Conservation (phyloP, 2,329 filamentous ascomycete genomes). For the Fusarium humuli region DNA sequence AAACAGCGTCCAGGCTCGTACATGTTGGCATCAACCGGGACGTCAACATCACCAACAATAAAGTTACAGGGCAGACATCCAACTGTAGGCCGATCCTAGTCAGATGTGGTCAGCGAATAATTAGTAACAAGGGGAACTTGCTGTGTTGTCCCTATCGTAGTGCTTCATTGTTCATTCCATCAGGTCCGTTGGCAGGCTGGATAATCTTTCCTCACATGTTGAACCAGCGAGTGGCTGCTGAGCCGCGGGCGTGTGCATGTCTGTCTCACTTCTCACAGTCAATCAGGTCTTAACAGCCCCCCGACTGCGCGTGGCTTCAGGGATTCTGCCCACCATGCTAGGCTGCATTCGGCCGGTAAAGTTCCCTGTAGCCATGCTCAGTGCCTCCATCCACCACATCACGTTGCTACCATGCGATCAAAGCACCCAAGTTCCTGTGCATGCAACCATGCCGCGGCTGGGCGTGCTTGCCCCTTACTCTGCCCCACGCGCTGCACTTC, state of each 20-base stretch:
- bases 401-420: constrained; percentile 50
- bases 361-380: constrained; percentile 46
- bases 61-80: not conserved
- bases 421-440: constrained; percentile 33
- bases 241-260: constrained; percentile 30
- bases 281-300: constrained; percentile 36
- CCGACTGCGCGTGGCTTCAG: constrained; percentile 54
- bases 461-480: constrained; percentile 31
- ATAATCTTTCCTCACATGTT: constrained; percentile 18
- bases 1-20: constrained; percentile 19
- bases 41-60: not conserved
- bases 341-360: constrained; percentile 41
- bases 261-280: constrained; percentile 25
- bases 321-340: constrained; percentile 47
- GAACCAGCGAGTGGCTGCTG: constrained; percentile 27
- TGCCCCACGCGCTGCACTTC: constrained; percentile 37
- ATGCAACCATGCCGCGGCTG: constrained; percentile 39
- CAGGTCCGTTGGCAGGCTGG: constrained; percentile 4
- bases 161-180: constrained; percentile 25
- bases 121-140: constrained; percentile 1
- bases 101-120: constrained; percentile 1
- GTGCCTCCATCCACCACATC: constrained; percentile 45
- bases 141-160: constrained; percentile 1
- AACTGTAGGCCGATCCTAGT: not conserved
- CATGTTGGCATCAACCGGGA: constrained; percentile 21